Base-by-base conservation (phyloP, 345 rosid genomes). In the Arabis hirsuta region DNA sequence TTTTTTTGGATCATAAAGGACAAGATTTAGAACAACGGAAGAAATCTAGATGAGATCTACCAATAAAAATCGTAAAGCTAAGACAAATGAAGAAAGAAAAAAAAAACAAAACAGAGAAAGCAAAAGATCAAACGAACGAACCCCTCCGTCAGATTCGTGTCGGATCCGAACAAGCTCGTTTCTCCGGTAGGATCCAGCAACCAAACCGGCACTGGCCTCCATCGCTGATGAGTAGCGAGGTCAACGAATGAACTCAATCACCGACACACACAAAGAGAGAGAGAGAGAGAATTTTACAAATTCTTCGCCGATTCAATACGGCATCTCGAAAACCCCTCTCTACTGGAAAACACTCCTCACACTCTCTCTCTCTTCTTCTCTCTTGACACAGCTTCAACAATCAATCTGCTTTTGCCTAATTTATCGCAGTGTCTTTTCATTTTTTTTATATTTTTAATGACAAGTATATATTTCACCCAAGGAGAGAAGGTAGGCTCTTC, bases 131-230 rank as follows among this genome's bases (percentile, higher is more conserved):
- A 36, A 8, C 20, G 29, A 53, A 90, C 97, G 46, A 74, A 96
- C 99, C 93, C 89, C 97, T 52, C 96, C 82, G 59, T 96, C 98
- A 61, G 97, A 96, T 79, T 96, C 99, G 69, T 96, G 94, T 29
- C 89, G 97, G 76, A 96, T 96, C 81, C 98, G 96, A 66, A 96
- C 99, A 53, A 96, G 83, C 84, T 96, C 96, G 78, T 96, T 96
- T 78, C 90, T 81, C 81, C 88, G 89, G 89, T 96, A 86, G n/a
- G 99, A 96, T 27, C 99, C 99, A 67, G 99, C 98, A 54, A 96
- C 98, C 91, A 96, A 73, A 29, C 97, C 99, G 27, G 89, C 86
- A 80, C 79, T 92, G n/a, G 98, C 87, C 79, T 96, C 96, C 99
- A 96, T 96, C 12, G 72, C 24, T 24, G 63, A 12, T 34, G 76